Base-by-base conservation (phyloP, 2,329 filamentous ascomycete species). In the Beauveria asiatica region DNA sequence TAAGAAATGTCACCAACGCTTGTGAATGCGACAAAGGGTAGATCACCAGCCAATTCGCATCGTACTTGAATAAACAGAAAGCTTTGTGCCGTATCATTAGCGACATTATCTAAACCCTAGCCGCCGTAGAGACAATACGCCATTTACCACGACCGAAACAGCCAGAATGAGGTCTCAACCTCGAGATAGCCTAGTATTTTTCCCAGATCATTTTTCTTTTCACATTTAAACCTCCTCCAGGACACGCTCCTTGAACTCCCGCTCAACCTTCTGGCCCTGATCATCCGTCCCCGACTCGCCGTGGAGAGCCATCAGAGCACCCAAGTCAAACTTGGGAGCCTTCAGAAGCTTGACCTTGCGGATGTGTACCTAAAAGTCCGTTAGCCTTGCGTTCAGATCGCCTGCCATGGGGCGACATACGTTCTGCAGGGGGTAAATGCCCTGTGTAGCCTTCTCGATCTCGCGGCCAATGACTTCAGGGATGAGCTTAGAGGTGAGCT, bases 301-400 rank as follows among this genome's bases (percentile, higher is more conserved):
- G 83, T 99, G 94, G 72, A 99, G 88, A 78, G 89, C 89, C 79
- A 99, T 88, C 70, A 99, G 86, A 71, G 90, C 89, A 80, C 94
- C 94, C 68, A 99, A 89, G 76, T 99, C 94, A 83, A 99, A 97
- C 86, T 99, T 99, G 75, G 94, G 94, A 68, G 88, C 80, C 88
- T 99, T 99, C 71, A 99, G 84, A 71, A 99, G 90, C 88, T 99
- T 99, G 75, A 99, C 93, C 87, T 99, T 99, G 81, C 94, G 92
- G 80, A 99, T 96, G 85, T 99, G 94, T 74, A 97, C 92, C 92
- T 97, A 61, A 3, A 16, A 62, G 67, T 80, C 68, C 52, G 10
- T 27, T 56, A 55, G 41, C 19, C 30, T 42, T 33, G 41, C 25
- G 3, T 3, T 41, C 9, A 41, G 11, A 21, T 8, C 19, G 9